Conservation (phyloP, 345 rosid genomes). For the Jatropha curcas region DNA sequence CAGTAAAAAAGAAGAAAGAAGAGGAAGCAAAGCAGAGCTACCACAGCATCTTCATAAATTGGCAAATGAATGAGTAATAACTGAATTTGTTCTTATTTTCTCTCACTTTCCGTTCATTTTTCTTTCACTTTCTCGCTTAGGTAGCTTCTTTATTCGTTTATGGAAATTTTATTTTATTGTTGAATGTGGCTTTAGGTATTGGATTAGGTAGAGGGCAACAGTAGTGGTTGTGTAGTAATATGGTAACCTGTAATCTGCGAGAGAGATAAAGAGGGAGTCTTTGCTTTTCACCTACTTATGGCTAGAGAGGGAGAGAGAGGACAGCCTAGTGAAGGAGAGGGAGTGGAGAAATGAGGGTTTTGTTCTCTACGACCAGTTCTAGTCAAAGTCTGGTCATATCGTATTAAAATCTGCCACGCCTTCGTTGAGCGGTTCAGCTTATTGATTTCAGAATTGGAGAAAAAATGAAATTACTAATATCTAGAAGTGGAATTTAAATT, state of each 20-base stretch:
- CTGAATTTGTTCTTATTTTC: constrained; percentile 18
- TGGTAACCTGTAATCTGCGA: constrained; percentile 6
- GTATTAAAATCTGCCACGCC: constrained; percentile 32
- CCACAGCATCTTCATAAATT: constrained; percentile 15
- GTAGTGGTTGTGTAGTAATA: constrained; percentile 32
- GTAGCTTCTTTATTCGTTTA: not conserved
- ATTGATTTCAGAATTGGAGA: not conserved
- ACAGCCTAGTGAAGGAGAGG: constrained; percentile 6
- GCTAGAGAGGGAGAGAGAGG: not conserved
- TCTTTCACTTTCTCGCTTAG: constrained; percentile 12
- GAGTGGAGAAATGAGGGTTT: constrained; percentile 27
- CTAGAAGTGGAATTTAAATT: not conserved
- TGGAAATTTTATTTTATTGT: not conserved
- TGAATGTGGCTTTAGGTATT: constrained; percentile 13
- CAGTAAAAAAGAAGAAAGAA: constrained; percentile 28
- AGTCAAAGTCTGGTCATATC: constrained; percentile 22
- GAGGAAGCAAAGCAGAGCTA: constrained; percentile 23
- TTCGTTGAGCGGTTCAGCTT: not conserved
- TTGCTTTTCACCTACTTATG: constrained; percentile 58
- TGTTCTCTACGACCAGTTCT: constrained; percentile 29
- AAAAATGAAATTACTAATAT: too few relatives aligned
- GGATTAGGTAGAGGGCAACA: constrained; percentile 37
- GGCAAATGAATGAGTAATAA: not conserved
- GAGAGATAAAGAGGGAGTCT: constrained; percentile 5
- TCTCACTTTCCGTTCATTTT: constrained; percentile 4